Base-by-base conservation (phyloP, 176 grass and related monocot species). In the Cenchrus americanus region DNA sequence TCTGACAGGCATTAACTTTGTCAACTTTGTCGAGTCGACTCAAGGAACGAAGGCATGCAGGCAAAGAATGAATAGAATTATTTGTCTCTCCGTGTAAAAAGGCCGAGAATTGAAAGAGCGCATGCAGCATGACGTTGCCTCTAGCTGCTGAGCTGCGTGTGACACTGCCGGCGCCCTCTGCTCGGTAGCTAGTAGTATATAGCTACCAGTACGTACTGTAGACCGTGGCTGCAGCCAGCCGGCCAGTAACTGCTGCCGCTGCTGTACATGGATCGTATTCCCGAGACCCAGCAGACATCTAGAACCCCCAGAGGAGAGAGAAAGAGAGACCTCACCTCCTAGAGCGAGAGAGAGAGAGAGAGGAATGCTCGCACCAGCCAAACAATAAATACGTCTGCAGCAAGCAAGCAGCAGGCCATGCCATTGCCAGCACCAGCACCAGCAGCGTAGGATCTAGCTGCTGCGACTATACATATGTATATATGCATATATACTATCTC, bases 11-110 rank as follows among this genome's bases (percentile, higher is more conserved):
- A 82, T 78, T 73, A 83, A 90, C 83, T 78, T 85, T 80, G 82
- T 89, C 76, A 75, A 88, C 87, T 88, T 86, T 83, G 79, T 83
- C 74, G 74, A 89, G 79, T 83, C 74, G 74, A 89, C 18, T 77
- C 82, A 71, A 53, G 63, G 7, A 71, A 64, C 27, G 27, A 30
- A 44, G 54, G 67, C 59, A 73, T 30, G 66, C 34, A 37, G 34
- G 40, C 27, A 32, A 73, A 49, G 83, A 66, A 82, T 50, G 76
- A 66, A 69, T 48, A 83, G 70, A 80, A 46, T 73, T 67, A 40
- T 47, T 74, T 74, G 75, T 32, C 5, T 32, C 5, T 49, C 60
- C 63, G 62, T 48, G 78, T 79, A 85, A 62, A 73, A 69, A 30
- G 52, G 13, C 54, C 55, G 57, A 60, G 57, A 60, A 79, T 40